Conservation (phyloP, 1,139 yeast species). For the Pichia sp. region DNA sequence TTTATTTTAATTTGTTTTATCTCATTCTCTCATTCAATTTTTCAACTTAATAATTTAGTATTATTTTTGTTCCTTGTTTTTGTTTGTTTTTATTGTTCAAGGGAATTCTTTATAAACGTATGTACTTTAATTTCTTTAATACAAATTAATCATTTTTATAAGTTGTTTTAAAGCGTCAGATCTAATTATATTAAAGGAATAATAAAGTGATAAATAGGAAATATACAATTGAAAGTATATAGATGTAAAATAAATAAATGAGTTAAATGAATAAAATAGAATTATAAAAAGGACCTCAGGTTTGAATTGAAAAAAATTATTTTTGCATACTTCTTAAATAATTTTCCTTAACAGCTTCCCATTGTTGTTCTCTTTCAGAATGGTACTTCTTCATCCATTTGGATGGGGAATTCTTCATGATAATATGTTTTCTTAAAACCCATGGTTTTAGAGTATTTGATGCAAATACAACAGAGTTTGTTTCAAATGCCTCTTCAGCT, state of each 20-base stretch:
- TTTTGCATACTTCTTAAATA: constrained; percentile 40
- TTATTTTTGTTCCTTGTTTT: too few relatives aligned
- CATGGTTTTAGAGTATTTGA: constrained; percentile 29
- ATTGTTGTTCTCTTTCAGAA: constrained; percentile 43
- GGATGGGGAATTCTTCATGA: constrained; percentile 32
- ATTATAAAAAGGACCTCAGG: constrained; percentile 7
- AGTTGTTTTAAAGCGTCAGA: not conserved
- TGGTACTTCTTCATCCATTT: constrained; percentile 31
- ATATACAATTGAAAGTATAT: not conserved
- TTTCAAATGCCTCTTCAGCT: constrained; percentile 69
- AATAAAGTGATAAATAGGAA: not conserved
- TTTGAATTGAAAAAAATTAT: constrained; percentile 4
- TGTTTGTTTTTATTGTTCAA: not conserved
- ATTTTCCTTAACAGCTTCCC: constrained; percentile 53
- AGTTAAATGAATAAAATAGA: not conserved
- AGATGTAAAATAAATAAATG: not conserved
- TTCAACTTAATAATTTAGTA: too few relatives aligned
- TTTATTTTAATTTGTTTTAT: not conserved
- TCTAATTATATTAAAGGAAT: not conserved
- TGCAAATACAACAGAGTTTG: constrained; percentile 37
- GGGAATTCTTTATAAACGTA: not conserved
- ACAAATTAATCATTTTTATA: not conserved
- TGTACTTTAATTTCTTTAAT: not conserved
- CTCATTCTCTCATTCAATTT: not conserved
- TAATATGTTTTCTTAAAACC: constrained; percentile 31